Evolutionary conservation across 2,329 filamentous ascomycete species (phyloP).

Genomic region (Camptophora hylomeconis): DNA sequence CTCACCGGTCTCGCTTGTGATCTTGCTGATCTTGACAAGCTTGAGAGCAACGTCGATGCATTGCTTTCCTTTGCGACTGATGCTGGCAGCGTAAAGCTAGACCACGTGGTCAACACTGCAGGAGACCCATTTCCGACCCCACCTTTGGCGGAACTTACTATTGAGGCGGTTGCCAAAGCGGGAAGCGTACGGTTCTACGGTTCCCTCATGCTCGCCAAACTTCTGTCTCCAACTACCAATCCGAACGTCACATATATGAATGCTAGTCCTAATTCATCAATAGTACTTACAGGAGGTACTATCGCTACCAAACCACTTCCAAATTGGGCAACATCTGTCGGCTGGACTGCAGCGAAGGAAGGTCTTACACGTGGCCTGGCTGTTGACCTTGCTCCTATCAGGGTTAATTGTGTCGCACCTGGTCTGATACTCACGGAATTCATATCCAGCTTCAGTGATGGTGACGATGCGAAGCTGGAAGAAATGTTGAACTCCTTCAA

Average conservation of each 20-base stretch:
- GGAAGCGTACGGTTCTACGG: constrained; percentile 25
- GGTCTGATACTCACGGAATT: constrained; percentile 30
- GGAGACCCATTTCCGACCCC: constrained; percentile 24
- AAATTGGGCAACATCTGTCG: constrained; percentile 21
- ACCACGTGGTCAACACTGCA: constrained; percentile 41
- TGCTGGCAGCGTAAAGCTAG: constrained; percentile 21
- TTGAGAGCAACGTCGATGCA: constrained; percentile 31
- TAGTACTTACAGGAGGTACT: constrained; percentile 30
- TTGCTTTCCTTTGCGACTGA: constrained; percentile 29
- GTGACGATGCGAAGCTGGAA: constrained; percentile 8
- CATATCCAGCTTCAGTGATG: constrained; percentile 19
- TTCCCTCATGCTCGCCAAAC: constrained; percentile 27
- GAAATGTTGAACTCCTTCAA: constrained; percentile 23
- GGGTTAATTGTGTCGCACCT: constrained; percentile 30
- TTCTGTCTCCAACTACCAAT: too few species aligned
- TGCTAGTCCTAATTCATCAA: constrained; percentile 18
- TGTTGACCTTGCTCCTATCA: constrained; percentile 28
- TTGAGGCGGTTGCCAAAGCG: constrained; percentile 12
- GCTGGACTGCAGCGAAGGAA: constrained; percentile 18
- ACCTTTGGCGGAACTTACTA: constrained; percentile 19
- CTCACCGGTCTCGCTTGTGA: constrained; percentile 33
- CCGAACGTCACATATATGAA: constrained; percentile 25
- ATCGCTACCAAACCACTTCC: constrained; percentile 23
- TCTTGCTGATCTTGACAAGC: constrained; percentile 26
- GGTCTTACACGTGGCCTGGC: constrained; percentile 26